Base-by-base conservation (phyloP, 179 eudicot genomes). In the Beta lomatogona region DNA sequence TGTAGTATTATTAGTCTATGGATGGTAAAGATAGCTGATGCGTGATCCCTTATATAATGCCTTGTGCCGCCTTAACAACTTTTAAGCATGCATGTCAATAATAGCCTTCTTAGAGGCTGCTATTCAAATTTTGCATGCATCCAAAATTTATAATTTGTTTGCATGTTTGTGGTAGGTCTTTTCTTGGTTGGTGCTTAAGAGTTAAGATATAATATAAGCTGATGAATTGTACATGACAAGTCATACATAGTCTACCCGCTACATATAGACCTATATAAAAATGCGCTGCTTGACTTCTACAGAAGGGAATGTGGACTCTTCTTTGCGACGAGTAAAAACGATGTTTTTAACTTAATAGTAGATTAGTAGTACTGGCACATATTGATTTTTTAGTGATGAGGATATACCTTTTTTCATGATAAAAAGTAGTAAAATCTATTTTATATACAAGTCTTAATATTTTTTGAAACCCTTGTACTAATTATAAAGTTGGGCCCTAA, bases 161-260 rank as follows among this genome's bases (percentile, higher is more conserved):
- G 82, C 65, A 75, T 68, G 58, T 75, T 55, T 66, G 44, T 73
- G 67, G 79, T 54, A 31, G 58, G n/a, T 81, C 70, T 36, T 48
- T 3, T 6, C 52, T 36, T 36, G 41, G 41, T 36, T 36, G 41
- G 71, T 77, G 72, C 63, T n/a, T n/a, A 21, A 11, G 8, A 61
- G n/a, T n/a, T n/a, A n/a, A n/a, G n/a, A n/a, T n/a, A n/a, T n/a
- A n/a, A 2, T 61, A 2, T 3, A 3, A 61, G n/a, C 4, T 4
- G 22, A n/a, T 61, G 28, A n/a, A 48, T 9, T 9, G 7, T 48
- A 48, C 52, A 5, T 48, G 52, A 48, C 52, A 48, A 48, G 52
- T 48, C 52, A 48, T 6, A 48, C 52, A 48, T 25, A 48, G 1
- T 1, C 52, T 48, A 48, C 9, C 7, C 9, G 52, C 9, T 28